Conservation (phyloP, 257 asterid species). For the Rubia yunnanensis region DNA sequence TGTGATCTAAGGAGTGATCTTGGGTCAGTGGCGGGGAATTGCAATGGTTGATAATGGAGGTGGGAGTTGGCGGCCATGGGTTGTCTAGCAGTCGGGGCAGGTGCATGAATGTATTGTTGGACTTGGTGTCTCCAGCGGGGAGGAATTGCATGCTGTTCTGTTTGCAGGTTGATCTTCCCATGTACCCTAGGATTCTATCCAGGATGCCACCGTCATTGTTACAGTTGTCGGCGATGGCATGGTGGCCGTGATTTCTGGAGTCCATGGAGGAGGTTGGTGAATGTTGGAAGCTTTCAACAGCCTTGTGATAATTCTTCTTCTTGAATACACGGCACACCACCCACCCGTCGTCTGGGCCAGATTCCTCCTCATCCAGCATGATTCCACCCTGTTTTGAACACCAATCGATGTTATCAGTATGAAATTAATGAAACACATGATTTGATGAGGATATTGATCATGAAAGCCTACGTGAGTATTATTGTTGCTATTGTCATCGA, state of each 20-base stretch:
- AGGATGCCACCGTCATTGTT: conserved; percentile 50
- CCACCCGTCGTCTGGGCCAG: conserved; percentile 71
- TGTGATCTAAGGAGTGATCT: not conserved
- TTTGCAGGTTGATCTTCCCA: conserved; percentile 57
- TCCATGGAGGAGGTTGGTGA: conserved; percentile 15
- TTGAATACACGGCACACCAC: conserved; percentile 95
- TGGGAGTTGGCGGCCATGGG: conserved; percentile 21
- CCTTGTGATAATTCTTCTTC: conserved; percentile 87
- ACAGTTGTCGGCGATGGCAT: conserved; percentile 15
- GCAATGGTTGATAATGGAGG: too few relatives aligned
- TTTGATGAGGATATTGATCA: too few relatives aligned
- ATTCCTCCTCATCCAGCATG: conserved; percentile 21
- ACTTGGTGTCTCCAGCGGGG: conserved; percentile 4
- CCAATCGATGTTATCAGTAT: not conserved
- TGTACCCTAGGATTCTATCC: conserved; percentile 62
- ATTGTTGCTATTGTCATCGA: conserved; percentile 54
- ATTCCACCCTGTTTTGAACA: conserved; percentile 26
- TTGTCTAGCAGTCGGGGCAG: conserved; percentile 54
- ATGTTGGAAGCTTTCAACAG: conserved; percentile 38
- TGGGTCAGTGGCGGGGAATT: too few relatives aligned
- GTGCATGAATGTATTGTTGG: conserved; percentile 41
- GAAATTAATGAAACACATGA: not conserved
- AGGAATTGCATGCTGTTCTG: conserved; percentile 26
- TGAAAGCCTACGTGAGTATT: not conserved
- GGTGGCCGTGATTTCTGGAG: conserved; percentile 6